Evolutionary conservation across 108 stramenopile genomes (phyloP), one percentile per base, ranked within the genome.

Genomic region (Mayamaea pseudoterrestris): DNA sequence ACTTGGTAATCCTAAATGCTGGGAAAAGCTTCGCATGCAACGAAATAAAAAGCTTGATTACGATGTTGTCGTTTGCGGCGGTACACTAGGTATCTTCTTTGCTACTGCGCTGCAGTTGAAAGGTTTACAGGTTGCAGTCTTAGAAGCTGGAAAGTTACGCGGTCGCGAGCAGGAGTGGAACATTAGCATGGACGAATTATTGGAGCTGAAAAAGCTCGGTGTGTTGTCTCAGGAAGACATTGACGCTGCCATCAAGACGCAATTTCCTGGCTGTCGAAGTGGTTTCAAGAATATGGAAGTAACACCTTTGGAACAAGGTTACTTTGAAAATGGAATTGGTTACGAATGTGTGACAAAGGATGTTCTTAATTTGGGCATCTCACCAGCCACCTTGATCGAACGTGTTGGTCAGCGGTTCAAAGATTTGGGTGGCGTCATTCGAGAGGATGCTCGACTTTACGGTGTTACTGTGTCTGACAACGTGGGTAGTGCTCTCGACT

Each of bases 151-250:
- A 0, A 69, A 71, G 39, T 57, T 92, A 14, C 61, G 57, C 22
- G 92, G 92, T 2, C 47, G 94, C 23, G 85, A 89, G 55, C 94
- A 96, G 64, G 94, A 93, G 45, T 93, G 94, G 94, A 96, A 96
- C 52, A 83, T 96, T 16, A 74, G 77, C 23, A 73, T 71, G 72
- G 75, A 86, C 37, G 94, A 95, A 53, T 35, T 95, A 13, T 21
- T 62, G 35, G 87, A 89, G 46, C 70, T 95, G 26, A 59, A 73
- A 27, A 68, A 82, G 18, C 37, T 85, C 30, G 81, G 87, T 30
- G 69, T 92, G 9, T 53, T 94, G 30, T 71, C 74, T 6, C 32
- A 73, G 55, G 78, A 80, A 31, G 93, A 93, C 51, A 55, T 90
- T 28, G 74, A 84, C 20, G 81, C 52, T 22, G 72, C 73, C 34